A percentile compares a stretch with the other conserved stretches of the same genome.
Evolutionary conservation across 1,284 basidiomycete species (phyloP).

Genomic region (Cystobasidium pallidum): DNA sequence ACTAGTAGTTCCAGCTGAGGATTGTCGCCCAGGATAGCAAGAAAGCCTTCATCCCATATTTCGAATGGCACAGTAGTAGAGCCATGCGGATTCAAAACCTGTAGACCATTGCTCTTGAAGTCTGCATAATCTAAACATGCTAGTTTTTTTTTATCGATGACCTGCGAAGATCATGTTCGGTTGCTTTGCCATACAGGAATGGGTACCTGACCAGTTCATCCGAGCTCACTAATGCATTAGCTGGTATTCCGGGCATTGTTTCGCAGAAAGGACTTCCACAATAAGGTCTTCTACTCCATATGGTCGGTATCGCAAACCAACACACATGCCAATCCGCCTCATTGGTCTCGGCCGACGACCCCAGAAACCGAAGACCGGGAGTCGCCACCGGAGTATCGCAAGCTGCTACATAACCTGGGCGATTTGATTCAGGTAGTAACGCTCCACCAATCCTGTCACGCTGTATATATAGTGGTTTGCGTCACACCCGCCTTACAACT

Average conservation of each 20-base stretch:
- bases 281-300: no score
- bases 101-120: neutral
- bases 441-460: no score
- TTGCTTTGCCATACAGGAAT: neutral
- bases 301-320: no score
- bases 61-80: neutral
- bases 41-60: slow-evolving; percentile 26
- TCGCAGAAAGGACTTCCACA: no score
- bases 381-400: no score
- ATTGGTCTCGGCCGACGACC: no score
- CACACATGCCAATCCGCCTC: no score
- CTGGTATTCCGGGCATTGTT: neutral
- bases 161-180: neutral
- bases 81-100: neutral
- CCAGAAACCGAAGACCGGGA: no score
- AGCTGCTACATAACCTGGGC: no score
- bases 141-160: slow-evolving; percentile 5
- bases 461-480: no score
- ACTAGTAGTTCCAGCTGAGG: slow-evolving; percentile 13
- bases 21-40: slow-evolving; percentile 14
- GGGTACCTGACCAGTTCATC: neutral
- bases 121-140: slow-evolving; percentile 3
- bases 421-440: no score
- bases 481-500: no score
- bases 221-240: neutral